Conservation (phyloP, 2,329 filamentous ascomycete species). For the Scytalidium sp. region DNA sequence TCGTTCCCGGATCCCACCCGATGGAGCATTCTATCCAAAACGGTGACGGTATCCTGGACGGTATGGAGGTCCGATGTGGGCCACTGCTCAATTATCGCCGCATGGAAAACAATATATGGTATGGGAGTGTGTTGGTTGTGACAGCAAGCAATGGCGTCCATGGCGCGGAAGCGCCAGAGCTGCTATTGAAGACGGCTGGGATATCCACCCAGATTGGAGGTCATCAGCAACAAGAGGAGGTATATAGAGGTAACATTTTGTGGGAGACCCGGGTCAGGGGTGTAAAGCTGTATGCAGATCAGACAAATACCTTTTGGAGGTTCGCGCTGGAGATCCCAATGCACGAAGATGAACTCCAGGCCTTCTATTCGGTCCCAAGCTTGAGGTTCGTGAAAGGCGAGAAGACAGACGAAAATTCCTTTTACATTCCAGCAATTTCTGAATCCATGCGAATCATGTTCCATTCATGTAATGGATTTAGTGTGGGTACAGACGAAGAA, state of each 20-base stretch:
- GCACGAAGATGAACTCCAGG: slow-evolving; percentile 64
- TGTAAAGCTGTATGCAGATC: slow-evolving; percentile 63
- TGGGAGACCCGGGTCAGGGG: slow-evolving; percentile 42
- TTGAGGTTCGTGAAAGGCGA: slow-evolving; percentile 58
- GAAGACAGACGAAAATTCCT: slow-evolving; percentile 61
- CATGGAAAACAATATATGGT: slow-evolving; percentile 69
- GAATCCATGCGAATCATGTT: slow-evolving; percentile 99
- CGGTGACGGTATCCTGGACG: slow-evolving; percentile 8
- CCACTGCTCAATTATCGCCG: slow-evolving; percentile 76
- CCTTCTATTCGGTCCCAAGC: slow-evolving; percentile 72
- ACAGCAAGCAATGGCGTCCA: slow-evolving; percentile 66
- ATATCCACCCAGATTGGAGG: background rate
- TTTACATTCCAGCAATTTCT: slow-evolving; percentile 79
- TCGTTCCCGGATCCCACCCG: slow-evolving; percentile 20
- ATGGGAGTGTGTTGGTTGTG: slow-evolving; percentile 83
- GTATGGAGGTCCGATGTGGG: slow-evolving; percentile 64
- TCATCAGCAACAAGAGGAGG: background rate
- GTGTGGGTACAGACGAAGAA: slow-evolving; percentile 78
- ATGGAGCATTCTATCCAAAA: background rate
- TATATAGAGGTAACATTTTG: background rate
- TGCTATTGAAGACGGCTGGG: slow-evolving; percentile 43
- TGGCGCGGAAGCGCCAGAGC: slow-evolving; percentile 54
- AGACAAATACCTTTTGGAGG: slow-evolving; percentile 82
- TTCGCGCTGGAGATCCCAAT: slow-evolving; percentile 83
- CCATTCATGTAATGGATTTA: slow-evolving; percentile 97